Evolutionary conservation across 306 rosid species (phyloP).

Genomic region (Vicia villosa): DNA sequence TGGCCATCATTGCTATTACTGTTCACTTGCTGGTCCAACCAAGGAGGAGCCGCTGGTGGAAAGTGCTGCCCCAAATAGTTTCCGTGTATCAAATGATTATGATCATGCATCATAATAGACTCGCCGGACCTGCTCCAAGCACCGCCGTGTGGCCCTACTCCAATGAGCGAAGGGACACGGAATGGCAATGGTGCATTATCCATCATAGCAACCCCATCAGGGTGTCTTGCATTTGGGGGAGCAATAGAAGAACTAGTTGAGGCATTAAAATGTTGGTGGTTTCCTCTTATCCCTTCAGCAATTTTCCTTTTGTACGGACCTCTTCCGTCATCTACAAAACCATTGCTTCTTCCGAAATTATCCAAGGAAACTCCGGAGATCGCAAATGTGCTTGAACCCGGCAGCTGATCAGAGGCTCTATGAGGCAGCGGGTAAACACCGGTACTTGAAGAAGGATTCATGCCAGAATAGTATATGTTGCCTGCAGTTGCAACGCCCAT

Average conservation of each 20-base stretch:
- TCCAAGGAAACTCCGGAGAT: constrained; percentile 58
- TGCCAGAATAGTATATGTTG: constrained; percentile 64
- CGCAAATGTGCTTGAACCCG: constrained; percentile 63
- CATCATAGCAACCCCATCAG: constrained; percentile 66
- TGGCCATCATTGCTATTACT: constrained; percentile 58
- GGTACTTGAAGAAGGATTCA: constrained; percentile 63
- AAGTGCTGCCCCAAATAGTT: constrained; percentile 77
- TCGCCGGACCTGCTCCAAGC: constrained; percentile 62
- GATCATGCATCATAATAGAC: constrained; percentile 61
- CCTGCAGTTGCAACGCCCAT: constrained; percentile 56
- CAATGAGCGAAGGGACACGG: constrained; percentile 57
- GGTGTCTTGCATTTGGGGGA: constrained; percentile 61
- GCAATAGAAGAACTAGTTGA: constrained; percentile 64
- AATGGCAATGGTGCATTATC: constrained; percentile 56
- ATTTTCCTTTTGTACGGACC: constrained; percentile 83
- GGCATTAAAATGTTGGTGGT: constrained; percentile 58
- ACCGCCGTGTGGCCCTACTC: constrained; percentile 58
- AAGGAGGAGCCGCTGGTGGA: constrained; percentile 68
- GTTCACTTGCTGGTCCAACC: constrained; percentile 77
- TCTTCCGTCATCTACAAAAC: constrained; percentile 68
- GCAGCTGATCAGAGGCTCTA: constrained; percentile 54
- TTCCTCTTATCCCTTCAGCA: constrained; percentile 67
- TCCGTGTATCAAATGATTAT: constrained; percentile 63
- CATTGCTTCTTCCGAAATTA: constrained; percentile 60
- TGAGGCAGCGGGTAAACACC: constrained; percentile 70